A percentile compares a stretch with the other conserved stretches of the same genome.
Evolutionary conservation across 352 stramenopile species (phyloP).

Genomic region (Globisporangium okanoganense): DNA sequence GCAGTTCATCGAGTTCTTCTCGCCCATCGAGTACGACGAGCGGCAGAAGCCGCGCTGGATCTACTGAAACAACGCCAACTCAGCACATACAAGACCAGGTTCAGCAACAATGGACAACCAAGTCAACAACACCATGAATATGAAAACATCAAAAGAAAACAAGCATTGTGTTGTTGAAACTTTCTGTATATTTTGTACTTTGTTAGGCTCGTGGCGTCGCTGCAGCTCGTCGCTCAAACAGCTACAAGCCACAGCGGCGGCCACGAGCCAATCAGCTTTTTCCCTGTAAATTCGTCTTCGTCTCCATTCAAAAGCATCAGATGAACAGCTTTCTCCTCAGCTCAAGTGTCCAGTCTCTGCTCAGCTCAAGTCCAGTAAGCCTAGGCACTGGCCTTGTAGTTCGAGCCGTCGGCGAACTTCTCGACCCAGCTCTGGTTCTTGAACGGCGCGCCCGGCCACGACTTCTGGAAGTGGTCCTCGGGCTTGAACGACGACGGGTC

Average conservation of each 20-base stretch:
- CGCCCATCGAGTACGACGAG: constrained; percentile 76
- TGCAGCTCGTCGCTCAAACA: not conserved
- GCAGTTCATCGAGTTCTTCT: constrained; percentile 90
- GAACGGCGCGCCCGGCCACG: constrained; percentile 95
- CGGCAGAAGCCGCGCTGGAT: constrained; percentile 76
- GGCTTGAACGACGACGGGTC: constrained; percentile 93
- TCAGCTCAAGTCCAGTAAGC: not conserved
- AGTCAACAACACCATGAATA: constrained; percentile 42
- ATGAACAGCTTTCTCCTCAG: not conserved
- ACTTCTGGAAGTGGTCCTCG: constrained; percentile 93
- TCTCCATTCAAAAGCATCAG: not conserved
- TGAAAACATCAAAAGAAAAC: constrained; percentile 9
- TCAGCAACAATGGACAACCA: not conserved
- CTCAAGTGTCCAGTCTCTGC: not conserved
- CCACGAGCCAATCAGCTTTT: constrained; percentile 4
- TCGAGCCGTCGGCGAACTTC: constrained; percentile 90
- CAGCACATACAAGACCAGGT: too few species aligned
- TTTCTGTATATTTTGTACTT: constrained; percentile 14
- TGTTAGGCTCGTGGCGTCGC: not conserved
- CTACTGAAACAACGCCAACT: too few species aligned
- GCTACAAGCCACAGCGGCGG: not conserved
- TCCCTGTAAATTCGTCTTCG: not conserved
- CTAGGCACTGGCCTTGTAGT: constrained; percentile 83
- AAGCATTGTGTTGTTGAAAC: not conserved
- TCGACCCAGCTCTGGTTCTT: constrained; percentile 95